Conservation (phyloP, 2,329 filamentous ascomycete species). For the Alternaria hordeiaustralica region DNA sequence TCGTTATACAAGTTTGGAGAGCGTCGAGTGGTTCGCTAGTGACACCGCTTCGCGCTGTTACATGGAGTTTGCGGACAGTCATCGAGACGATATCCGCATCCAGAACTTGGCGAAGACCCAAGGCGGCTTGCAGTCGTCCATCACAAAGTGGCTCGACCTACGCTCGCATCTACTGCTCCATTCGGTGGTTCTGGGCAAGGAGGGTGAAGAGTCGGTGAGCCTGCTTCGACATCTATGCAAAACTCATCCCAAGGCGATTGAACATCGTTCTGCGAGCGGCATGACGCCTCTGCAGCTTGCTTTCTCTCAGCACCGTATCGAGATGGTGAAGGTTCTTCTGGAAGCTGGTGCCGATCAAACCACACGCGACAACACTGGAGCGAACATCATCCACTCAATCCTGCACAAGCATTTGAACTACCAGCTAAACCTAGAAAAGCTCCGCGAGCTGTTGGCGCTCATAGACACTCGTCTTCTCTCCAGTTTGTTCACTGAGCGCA, state of each 20-base stretch:
- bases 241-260: slow-evolving; percentile 65
- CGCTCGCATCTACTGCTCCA: slow-evolving; percentile 64
- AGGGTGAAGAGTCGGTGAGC: slow-evolving; percentile 52
- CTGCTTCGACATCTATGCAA: slow-evolving; percentile 72
- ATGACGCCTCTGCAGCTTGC: slow-evolving; percentile 74
- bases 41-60: slow-evolving; percentile 73
- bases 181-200: slow-evolving; percentile 55
- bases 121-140: slow-evolving; percentile 68
- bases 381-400: slow-evolving; percentile 73
- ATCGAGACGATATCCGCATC: slow-evolving; percentile 67
- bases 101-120: slow-evolving; percentile 65
- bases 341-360: slow-evolving; percentile 73
- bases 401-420: slow-evolving; percentile 38
- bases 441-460: slow-evolving; percentile 60
- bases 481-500: slow-evolving; percentile 65
- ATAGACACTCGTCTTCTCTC: slow-evolving; percentile 64
- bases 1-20: slow-evolving; percentile 64
- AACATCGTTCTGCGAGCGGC: slow-evolving; percentile 63
- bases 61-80: slow-evolving; percentile 68
- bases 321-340: slow-evolving; percentile 68
- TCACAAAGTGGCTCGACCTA: slow-evolving; percentile 65
- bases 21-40: slow-evolving; percentile 78
- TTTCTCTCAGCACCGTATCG: slow-evolving; percentile 61
- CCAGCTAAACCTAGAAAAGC: slow-evolving; percentile 23
- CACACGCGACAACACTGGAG: slow-evolving; percentile 63